Evolutionary conservation across 2,329 filamentous ascomycete species (phyloP), one percentile per base, ranked within the genome.

Genomic region (Microascus cirrosus): DNA sequence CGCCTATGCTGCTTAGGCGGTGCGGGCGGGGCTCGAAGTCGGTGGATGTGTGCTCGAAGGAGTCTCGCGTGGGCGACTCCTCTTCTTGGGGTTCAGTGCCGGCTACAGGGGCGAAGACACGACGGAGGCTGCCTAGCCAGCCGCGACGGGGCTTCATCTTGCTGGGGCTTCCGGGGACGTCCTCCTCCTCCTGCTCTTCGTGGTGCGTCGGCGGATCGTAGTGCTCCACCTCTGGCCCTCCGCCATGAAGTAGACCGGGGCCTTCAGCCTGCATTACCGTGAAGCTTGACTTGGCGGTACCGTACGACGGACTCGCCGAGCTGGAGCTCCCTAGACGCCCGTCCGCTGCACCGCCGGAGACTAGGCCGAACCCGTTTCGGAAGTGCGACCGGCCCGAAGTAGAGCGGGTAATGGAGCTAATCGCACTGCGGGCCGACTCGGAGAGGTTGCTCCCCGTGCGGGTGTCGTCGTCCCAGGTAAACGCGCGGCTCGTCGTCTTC

Each of bases 51-150:
- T 70, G 62, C 36, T 71, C 69, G 34, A 70, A 63, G 1, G 68
- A 70, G 56, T 65, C 69, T 11, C 68, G 65, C 35, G 66, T 61
- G 5, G 66, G 60, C 53, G 67, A 66, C 35, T 70, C 68, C 35
- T 70, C 68, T 4, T 59, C 63, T 12, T 65, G 65, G 2, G 39
- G 35, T 15, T 32, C 53, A 20, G 8, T 18, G 42, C 28, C 54
- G 20, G 36, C 66, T 13, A 59, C 64, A 18, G 66, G 65, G 28
- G 64, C 65, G 51, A 89, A 81, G 12, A 85, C 85, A 42, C 85
- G 78, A 20, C 82, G 77, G 22, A 91, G 69, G 54, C 83, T 88
- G 24, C 86, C 86, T 12, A 91, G 73, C 84, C 86, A 89, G 25
- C 79, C 80, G n/a, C 78, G 73, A 3, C 77, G 70, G 50, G 76